phyloP scores from a whole-genome alignment of 2,329 filamentous ascomycete genomes.

The Rhynchosporium secalis region DNA sequence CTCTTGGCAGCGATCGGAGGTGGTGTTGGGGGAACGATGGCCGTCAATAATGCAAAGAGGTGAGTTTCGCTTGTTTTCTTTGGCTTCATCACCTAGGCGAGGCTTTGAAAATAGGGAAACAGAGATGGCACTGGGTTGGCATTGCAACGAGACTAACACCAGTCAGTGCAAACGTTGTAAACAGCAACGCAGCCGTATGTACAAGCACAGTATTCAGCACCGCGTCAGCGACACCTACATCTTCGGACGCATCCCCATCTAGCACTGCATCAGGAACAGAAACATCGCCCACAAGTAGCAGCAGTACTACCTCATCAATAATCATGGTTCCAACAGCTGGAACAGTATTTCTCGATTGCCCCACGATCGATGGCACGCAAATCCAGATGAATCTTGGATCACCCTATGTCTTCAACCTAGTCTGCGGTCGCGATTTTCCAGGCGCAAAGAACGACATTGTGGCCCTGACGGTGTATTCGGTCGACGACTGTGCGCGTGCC shows the following conservation, averaged over 20 bases:
- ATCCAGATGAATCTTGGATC: slow-evolving; percentile 12
- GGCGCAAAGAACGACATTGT: slow-evolving; percentile 16
- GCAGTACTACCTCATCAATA: slow-evolving; percentile 19
- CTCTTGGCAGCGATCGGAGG: slow-evolving; percentile 24
- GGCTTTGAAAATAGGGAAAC: neutral
- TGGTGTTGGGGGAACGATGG: slow-evolving; percentile 24
- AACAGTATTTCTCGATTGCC: slow-evolving; percentile 3
- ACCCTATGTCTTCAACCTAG: slow-evolving; percentile 17
- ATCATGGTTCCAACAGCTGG: slow-evolving; percentile 5
- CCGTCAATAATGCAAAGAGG: slow-evolving; percentile 25
- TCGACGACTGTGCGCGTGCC: slow-evolving; percentile 21
- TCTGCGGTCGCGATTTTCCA: slow-evolving; percentile 21
- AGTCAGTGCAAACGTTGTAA: neutral
- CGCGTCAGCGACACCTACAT: slow-evolving; percentile 4
- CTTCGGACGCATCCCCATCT: neutral
- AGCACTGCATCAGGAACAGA: slow-evolving; percentile 1
- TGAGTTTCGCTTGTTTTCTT: neutral
- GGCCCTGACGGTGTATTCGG: slow-evolving; percentile 19
- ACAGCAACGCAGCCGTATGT: neutral
- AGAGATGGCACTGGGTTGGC: neutral
- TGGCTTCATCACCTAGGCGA: neutral
- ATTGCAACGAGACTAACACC: neutral
- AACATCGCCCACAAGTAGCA: neutral
- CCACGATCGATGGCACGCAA: slow-evolving; percentile 5
- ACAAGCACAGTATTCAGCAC: slow-evolving; percentile 4